These are phyloP conservation scores for Smallanthus sonchifolius DNA, from an alignment of 129 eudicot species.

Conservation along the genomic window DNA sequence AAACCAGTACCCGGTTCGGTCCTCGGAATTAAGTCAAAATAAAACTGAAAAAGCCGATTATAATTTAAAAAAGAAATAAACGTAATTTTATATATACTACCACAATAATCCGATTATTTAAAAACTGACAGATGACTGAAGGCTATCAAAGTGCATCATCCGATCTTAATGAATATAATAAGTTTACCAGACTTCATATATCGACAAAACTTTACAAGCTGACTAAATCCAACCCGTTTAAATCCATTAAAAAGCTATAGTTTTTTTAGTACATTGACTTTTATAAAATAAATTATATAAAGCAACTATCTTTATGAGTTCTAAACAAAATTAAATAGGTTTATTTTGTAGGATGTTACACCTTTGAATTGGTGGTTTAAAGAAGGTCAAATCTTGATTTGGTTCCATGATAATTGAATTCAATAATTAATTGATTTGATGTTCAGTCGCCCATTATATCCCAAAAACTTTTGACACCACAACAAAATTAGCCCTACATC, in stretches of 20 bases:
- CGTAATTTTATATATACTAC: no score
- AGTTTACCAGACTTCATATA: neutral
- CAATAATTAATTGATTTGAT: slow-evolving; percentile 12
- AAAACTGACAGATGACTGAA: no score
- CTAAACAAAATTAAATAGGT: neutral
- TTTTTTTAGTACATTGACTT: neutral
- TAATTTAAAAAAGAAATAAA: no score
- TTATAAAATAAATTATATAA: no score
- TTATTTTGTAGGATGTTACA: neutral
- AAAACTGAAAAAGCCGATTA: no score
- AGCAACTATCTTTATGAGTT: neutral
- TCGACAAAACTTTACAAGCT: neutral
- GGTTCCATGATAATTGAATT: neutral
- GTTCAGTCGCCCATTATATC: neutral
- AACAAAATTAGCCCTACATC: neutral
- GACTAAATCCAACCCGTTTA: neutral
- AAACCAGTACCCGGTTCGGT: neutral
- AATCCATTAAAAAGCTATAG: neutral
- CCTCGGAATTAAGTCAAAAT: no score
- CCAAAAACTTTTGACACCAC: slow-evolving; percentile 11
- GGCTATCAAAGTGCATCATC: no score
- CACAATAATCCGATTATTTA: no score
- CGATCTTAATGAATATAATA: no score
- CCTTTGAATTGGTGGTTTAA: neutral
- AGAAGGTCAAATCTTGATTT: slow-evolving; percentile 18